Conservation (phyloP, 2,329 filamentous ascomycete species). For the Claviceps capensis region DNA sequence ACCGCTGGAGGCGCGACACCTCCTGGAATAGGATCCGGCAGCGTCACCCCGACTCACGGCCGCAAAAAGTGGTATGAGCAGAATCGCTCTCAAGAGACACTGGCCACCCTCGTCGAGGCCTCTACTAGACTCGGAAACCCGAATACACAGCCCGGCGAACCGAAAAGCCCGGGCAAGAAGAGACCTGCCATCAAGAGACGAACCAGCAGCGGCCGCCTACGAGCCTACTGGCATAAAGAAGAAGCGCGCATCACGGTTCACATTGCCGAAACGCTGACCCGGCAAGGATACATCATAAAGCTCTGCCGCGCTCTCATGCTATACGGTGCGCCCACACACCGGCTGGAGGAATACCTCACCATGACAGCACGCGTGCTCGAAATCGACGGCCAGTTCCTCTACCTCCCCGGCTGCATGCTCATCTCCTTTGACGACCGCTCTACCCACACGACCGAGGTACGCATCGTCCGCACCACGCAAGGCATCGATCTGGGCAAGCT, state of each 20-base stretch:
- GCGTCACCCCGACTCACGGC: slow-evolving; percentile 27
- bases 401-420: slow-evolving; percentile 85
- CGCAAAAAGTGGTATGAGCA: slow-evolving; percentile 35
- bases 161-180: slow-evolving; percentile 16
- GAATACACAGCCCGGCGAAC: slow-evolving; percentile 7
- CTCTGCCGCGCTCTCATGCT: slow-evolving; percentile 76
- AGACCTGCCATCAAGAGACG: slow-evolving; percentile 23
- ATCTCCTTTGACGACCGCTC: slow-evolving; percentile 67
- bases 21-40: slow-evolving; percentile 22
- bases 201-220: slow-evolving; percentile 23
- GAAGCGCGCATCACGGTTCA: slow-evolving; percentile 33
- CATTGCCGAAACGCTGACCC: slow-evolving; percentile 54
- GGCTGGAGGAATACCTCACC: slow-evolving; percentile 76
- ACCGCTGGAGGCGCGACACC: slow-evolving; percentile 17
- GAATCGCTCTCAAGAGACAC: slow-evolving; percentile 31
- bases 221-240: slow-evolving; percentile 26
- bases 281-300: slow-evolving; percentile 71
- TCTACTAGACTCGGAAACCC: slow-evolving; percentile 19
- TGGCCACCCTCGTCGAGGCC: slow-evolving; percentile 33
- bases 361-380: slow-evolving; percentile 75
- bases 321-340: slow-evolving; percentile 79
- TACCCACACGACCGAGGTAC: slow-evolving; percentile 53
- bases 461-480: slow-evolving; percentile 45
- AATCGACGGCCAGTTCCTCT: slow-evolving; percentile 78
- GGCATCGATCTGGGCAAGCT: slow-evolving; percentile 49